Base-by-base conservation (phyloP, 208 protist species). In the Wallacemonas sp. region DNA sequence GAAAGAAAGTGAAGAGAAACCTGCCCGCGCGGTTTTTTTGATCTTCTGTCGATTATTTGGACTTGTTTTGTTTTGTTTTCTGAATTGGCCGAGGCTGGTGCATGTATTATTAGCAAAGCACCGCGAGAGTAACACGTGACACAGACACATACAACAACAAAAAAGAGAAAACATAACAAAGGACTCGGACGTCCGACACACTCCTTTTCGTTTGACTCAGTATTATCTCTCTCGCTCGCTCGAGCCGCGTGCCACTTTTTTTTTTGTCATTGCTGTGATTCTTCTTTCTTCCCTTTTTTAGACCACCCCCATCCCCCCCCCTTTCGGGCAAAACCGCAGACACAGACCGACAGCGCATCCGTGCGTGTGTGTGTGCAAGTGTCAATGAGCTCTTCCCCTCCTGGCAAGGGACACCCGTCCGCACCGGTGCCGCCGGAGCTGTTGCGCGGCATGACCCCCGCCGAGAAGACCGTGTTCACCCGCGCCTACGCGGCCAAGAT, bases 401-500 rank as follows among this genome's bases (percentile, higher is more conserved):
- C 48, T 10, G 18, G 11, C 18, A 26, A 55, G 38, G 10, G 16
- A 29, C 50, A 20, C 14, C 2, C 62, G 2, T 22, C 62, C 3
- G 26, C 36, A 5, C 38, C 22, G 5, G 78, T 90, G 18, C 81
- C 81, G 5, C 77, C 82, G 55, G 83, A 80, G 46, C 36, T 87
- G 44, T 57, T 90, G 45, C 71, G 72, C 32, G 83, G 76, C 45
- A 89, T 79, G 61, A 68, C 72, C n/a, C 63, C 61, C 1, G 39
- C 33, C 0, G 81, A 84, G 57, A 68, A 64, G 61, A 65, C 33
- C 25, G 72, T 63, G 16, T 73, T 88, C 61, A 76, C 70, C 3
- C 74, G 81, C 18, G 84, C 86, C n/a, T 82, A 82, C 42, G 54
- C 79, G 11, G 79, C 82, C 5, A 79, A 76, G 59, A 75, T 67